Percentiles rank a stretch among this genome's conserved stretches.
These are phyloP conservation scores for Taxillus chinensis DNA, from an alignment of 164 flowering plant species.

Conservation along the genomic window DNA sequence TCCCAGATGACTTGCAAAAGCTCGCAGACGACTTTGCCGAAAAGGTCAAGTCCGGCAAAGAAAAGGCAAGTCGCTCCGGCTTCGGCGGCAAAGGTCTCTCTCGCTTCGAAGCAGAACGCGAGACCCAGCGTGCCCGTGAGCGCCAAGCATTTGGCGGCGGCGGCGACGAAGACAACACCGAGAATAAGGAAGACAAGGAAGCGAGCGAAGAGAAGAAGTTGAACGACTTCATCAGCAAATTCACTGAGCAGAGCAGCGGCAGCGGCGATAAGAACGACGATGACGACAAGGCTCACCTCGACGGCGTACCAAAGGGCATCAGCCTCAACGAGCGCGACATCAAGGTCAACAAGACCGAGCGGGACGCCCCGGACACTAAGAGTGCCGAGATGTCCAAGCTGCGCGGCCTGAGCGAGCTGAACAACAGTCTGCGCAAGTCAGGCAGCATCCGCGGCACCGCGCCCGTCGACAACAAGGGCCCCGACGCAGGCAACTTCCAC, in stretches of 20 bases:
- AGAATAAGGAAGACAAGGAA: not conserved
- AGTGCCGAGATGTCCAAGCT: not conserved
- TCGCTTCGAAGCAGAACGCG: not conserved
- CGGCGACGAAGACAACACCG: not conserved
- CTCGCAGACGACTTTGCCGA: not conserved
- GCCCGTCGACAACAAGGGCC: too few relatives aligned
- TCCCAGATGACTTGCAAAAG: not conserved
- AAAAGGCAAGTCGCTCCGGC: not conserved
- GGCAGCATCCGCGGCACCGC: not conserved
- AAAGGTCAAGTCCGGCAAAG: not conserved
- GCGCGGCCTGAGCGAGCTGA: not conserved
- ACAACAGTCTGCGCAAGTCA: not conserved
- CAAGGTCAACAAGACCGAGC: not conserved
- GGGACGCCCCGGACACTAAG: not conserved
- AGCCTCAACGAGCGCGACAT: not conserved
- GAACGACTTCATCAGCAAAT: not conserved
- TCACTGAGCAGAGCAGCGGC: not conserved
- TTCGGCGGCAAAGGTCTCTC: not conserved
- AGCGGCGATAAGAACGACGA: too few relatives aligned
- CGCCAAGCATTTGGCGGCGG: not conserved
- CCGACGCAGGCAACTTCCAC: not conserved
- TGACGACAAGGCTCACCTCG: too few relatives aligned
- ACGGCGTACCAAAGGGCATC: too few relatives aligned
- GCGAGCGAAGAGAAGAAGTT: not conserved
- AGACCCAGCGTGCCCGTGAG: not conserved